Conservation (phyloP, 345 rosid species). For the Carallia pectinifolia region DNA sequence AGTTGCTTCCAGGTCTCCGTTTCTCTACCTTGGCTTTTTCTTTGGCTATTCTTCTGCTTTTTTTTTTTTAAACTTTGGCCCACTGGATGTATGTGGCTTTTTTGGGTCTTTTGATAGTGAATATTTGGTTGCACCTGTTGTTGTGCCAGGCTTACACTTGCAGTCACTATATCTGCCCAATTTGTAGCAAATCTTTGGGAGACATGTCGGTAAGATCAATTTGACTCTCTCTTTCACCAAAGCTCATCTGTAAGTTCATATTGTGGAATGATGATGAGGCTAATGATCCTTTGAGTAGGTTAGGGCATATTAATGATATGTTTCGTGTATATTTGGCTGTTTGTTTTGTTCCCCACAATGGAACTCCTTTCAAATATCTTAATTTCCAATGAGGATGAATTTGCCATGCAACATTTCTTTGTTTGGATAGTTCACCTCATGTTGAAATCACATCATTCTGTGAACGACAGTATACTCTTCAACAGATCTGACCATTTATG, state of each 20-base stretch:
- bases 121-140: slow-evolving; percentile 9
- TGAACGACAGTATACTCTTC: neutral
- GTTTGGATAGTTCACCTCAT: neutral
- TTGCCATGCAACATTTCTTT: too few species aligned
- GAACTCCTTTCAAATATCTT: neutral
- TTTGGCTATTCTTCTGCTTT: slow-evolving; percentile 4
- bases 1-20: slow-evolving; percentile 56
- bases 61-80: neutral
- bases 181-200: slow-evolving; percentile 65
- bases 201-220: slow-evolving; percentile 56
- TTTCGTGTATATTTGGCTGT: neutral
- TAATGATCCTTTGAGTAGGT: neutral
- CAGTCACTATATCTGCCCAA: slow-evolving; percentile 62
- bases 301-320: neutral
- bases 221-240: neutral
- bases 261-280: neutral
- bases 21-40: slow-evolving; percentile 1
- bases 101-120: slow-evolving; percentile 6
- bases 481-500: too few species aligned
- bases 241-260: neutral
- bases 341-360: neutral
- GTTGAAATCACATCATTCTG: neutral
- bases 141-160: slow-evolving; percentile 53
- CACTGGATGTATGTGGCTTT: neutral
- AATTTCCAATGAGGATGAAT: neutral